Base-by-base conservation (phyloP, 345 rosid genomes). In the Acer negundo region DNA sequence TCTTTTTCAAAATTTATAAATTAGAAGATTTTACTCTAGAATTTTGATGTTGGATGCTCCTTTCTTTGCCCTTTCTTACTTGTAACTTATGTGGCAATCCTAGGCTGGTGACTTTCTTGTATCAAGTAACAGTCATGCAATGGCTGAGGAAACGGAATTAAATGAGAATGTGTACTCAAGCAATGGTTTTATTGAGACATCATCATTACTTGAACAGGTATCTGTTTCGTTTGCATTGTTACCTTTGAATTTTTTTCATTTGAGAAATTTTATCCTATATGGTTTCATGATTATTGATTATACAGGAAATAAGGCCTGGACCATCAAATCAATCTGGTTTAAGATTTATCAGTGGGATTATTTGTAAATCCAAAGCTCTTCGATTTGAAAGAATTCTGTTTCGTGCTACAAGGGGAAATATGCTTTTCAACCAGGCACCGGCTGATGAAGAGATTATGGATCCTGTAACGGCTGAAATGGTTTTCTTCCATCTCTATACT, bases 381-480 rank as follows among this genome's bases (percentile, higher is more conserved):
- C 88, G 86, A 79, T 93, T 95, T 86, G 97, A 95, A 87, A 92
- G 97, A 87, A 92, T 95, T 93, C 75, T 95, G 79, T 95, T 95
- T 85, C 97, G 98, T 80, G 92, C 98, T 76, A 95, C 98, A 74
- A 93, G 99, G 85, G 99, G 99, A 82, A 95, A 95, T 85, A 91
- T 95, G 97, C 97, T 95, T 85, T 95, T 95, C 86, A 93, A 92
- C 82, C 97, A 91, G 83, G 88, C 97, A 47, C 85, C 90, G n/a
- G 94, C 97, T 67, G 93, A 84, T 84, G 99, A 93, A 85, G 96
- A 86, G 79, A 89, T 92, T 86, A 79, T 90, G 95, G 98, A 95
- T 86, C 99, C 97, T 80, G 84, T 89, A 79, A 86, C 98, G 55
- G 70, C 86, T 71, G 98, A 95, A 85, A 91, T 85, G 98, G 99